A percentile compares a stretch with the other conserved stretches of the same genome.
phyloP scores from a whole-genome alignment of 2,329 filamentous ascomycete genomes.

The Fusarium pseudoanthophilum region DNA sequence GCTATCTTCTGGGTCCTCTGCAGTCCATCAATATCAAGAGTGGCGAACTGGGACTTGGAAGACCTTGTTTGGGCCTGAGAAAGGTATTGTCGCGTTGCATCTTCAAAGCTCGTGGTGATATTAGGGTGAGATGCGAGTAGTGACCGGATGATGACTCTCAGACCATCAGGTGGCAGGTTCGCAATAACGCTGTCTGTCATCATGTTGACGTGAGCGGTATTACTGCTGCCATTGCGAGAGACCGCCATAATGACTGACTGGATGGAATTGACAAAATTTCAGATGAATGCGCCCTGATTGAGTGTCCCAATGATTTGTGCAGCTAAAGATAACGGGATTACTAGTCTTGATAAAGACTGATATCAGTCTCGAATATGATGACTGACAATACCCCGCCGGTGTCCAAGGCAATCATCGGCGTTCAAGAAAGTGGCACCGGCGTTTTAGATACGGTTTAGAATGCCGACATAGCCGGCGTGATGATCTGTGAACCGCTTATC shows the following conservation, averaged over 20 bases:
- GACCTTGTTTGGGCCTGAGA: neutral
- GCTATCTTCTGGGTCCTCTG: neutral
- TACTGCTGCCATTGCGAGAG: neutral
- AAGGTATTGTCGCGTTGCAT: neutral
- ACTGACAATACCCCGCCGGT: neutral
- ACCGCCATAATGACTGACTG: neutral
- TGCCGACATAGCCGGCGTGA: neutral
- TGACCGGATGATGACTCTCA: neutral
- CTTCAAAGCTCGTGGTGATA: neutral
- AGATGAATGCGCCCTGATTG: rapidly evolving
- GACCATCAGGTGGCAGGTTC: neutral
- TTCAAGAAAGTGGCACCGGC: neutral
- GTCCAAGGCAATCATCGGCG: neutral
- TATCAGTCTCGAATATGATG: neutral
- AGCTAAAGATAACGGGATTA: neutral
- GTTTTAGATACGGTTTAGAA: neutral
- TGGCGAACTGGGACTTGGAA: rapidly evolving
- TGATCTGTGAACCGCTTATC: too few species aligned
- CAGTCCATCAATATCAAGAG: neutral
- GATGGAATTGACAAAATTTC: rapidly evolving
- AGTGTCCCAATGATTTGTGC: rapidly evolving
- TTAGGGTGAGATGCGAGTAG: neutral
- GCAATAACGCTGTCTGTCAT: neutral
- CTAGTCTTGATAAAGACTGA: neutral
- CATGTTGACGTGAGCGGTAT: conserved; percentile 1